Percentiles rank a stretch among this genome's conserved stretches.
phyloP scores from a whole-genome alignment of 2,329 filamentous ascomycete species.

The Setomelanomma holmii region DNA sequence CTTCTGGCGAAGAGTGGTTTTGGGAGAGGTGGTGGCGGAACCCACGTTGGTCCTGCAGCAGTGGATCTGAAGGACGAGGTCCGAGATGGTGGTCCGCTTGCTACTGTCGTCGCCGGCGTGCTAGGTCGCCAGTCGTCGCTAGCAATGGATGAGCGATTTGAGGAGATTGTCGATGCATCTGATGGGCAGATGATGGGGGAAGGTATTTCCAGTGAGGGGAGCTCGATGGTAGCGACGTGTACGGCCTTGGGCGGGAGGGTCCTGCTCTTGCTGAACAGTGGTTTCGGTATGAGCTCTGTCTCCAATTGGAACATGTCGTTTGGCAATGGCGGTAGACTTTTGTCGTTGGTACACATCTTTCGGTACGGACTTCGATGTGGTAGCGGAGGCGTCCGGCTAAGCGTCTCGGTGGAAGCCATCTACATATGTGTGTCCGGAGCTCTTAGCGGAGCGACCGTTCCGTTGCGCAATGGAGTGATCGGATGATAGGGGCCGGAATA shows the following conservation, averaged over 20 bases:
- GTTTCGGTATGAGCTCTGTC: constrained; percentile 29
- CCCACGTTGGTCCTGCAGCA: constrained; percentile 14
- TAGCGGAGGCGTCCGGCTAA: constrained; percentile 24
- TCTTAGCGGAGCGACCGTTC: constrained; percentile 6
- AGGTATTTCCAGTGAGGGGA: constrained; percentile 13
- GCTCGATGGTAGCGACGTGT: constrained; percentile 29
- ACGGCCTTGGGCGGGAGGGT: constrained; percentile 23
- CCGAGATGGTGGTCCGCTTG: constrained; percentile 17
- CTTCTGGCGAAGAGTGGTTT: constrained; percentile 9
- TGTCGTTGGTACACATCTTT: constrained; percentile 20
- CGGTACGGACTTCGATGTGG: constrained; percentile 22
- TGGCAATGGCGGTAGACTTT: constrained; percentile 16
- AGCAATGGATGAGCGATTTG: constrained; percentile 20
- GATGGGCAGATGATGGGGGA: constrained; percentile 19
- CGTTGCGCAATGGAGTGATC: not conserved
- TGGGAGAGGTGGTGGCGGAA: constrained; percentile 8
- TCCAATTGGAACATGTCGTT: constrained; percentile 13
- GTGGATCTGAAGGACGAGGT: constrained; percentile 16
- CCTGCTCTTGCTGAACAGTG: constrained; percentile 34
- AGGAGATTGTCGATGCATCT: constrained; percentile 19
- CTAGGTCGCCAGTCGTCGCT: constrained; percentile 19
- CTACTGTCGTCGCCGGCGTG: constrained; percentile 24
- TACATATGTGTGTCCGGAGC: constrained; percentile 14
- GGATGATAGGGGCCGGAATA: constrained; percentile 2
- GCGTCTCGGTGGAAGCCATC: constrained; percentile 18